These are phyloP conservation scores for Bothriochloa decipiens DNA, from an alignment of 176 grass and related monocot species.

Conservation along the genomic window DNA sequence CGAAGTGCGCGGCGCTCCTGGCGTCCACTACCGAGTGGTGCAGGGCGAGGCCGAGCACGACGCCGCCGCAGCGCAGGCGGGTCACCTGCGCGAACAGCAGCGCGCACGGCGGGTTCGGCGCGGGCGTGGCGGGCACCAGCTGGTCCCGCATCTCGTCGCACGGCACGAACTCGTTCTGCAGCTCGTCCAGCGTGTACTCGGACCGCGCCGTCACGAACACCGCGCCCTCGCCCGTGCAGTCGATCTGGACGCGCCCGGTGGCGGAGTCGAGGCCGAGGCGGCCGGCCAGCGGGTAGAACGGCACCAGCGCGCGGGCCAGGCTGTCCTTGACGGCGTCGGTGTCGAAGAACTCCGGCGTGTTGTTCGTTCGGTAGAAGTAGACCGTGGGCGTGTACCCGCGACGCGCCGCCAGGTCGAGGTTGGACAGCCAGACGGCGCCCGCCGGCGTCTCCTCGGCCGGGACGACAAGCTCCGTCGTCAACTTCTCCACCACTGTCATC, in stretches of 20 bases:
- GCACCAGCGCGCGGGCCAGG: conserved; percentile 53
- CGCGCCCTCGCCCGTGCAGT: conserved; percentile 63
- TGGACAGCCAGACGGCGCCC: conserved; percentile 66
- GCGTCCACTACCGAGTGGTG: conserved; percentile 61
- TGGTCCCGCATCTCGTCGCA: conserved; percentile 43
- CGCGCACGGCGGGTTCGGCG: conserved; percentile 22
- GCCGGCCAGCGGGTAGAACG: conserved; percentile 77
- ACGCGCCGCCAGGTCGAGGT: conserved; percentile 53
- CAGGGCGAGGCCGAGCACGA: conserved; percentile 47
- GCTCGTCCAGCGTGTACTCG: conserved; percentile 38
- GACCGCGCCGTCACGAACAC: conserved; percentile 44
- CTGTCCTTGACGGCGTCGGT: conserved; percentile 34
- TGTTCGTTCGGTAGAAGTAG: conserved; percentile 53
- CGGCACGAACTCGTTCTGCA: conserved; percentile 44
- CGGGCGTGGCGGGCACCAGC: conserved; percentile 35
- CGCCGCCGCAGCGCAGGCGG: conserved; percentile 56
- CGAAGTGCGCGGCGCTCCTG: conserved; percentile 51
- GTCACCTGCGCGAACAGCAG: conserved; percentile 56
- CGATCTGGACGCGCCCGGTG: conserved; percentile 51
- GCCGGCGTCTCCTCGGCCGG: conserved; percentile 58
- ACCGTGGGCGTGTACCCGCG: conserved; percentile 66
- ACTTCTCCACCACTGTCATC: conserved; percentile 44
- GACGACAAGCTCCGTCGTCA: conserved; percentile 51
- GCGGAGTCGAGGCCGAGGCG: conserved; percentile 34
- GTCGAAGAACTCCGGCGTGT: conserved; percentile 41